These are phyloP conservation scores for Stramenopiles sp. DNA, from an alignment of 352 stramenopile genomes.

Conservation along the genomic window DNA sequence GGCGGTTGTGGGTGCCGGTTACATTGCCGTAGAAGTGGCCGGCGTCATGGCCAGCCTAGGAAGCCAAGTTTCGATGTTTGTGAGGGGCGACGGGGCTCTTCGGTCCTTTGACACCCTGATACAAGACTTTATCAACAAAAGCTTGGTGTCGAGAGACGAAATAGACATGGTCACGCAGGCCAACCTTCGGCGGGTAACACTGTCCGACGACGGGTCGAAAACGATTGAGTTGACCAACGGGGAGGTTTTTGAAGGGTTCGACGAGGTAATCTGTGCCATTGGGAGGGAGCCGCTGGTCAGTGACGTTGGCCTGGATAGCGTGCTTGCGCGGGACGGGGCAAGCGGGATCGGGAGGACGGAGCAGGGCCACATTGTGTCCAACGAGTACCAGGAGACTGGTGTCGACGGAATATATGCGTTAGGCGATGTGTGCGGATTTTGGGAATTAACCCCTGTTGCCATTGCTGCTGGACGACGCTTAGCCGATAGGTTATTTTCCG, in stretches of 20 bases:
- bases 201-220: not conserved
- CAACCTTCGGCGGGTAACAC: not conserved
- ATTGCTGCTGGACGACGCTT: conserved; percentile 79
- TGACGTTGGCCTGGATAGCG: conserved; percentile 52
- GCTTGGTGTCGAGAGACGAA: too few relatives aligned
- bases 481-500: conserved; percentile 69
- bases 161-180: not conserved
- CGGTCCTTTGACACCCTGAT: conserved; percentile 93
- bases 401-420: conserved; percentile 90
- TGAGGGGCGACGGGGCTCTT: conserved; percentile 86
- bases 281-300: conserved; percentile 62
- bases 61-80: conserved; percentile 85
- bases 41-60: conserved; percentile 85
- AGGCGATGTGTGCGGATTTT: conserved; percentile 75
- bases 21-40: conserved; percentile 92
- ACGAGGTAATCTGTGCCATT: conserved; percentile 85
- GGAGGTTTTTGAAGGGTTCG: conserved; percentile 61
- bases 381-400: conserved; percentile 77
- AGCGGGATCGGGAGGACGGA: conserved; percentile 72
- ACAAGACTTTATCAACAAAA: too few relatives aligned
- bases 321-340: too few relatives aligned
- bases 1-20: conserved; percentile 85
- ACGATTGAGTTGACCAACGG: conserved; percentile 11
- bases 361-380: conserved; percentile 49
- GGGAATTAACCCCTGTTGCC: conserved; percentile 90